Evolutionary conservation across 202 grass and related monocot species (phyloP).

Genomic region (Cymbopogon flexuosus): DNA sequence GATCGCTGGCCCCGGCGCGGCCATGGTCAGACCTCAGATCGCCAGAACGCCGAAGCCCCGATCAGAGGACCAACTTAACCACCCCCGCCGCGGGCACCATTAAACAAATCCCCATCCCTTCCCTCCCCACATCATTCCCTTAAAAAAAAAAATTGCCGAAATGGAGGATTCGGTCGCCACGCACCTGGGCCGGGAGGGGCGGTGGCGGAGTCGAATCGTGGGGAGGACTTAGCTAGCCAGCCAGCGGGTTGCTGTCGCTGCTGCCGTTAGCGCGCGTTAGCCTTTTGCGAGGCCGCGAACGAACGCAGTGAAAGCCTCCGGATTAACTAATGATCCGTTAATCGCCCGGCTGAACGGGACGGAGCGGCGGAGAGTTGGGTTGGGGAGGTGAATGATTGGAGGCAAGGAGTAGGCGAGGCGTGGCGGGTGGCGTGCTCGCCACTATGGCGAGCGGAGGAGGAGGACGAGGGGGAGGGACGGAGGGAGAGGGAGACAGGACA

Average conservation of each 20-base stretch:
- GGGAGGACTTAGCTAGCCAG: constrained; percentile 14
- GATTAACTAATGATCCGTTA: constrained; percentile 9
- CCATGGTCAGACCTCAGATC: constrained; percentile 41
- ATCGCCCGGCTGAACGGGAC: neutral
- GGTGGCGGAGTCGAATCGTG: constrained; percentile 33
- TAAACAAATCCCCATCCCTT: constrained; percentile 35
- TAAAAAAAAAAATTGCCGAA: neutral
- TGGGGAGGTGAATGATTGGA: constrained; percentile 39
- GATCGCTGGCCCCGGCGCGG: constrained; percentile 32
- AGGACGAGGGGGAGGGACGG: neutral
- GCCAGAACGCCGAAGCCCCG: constrained; percentile 2
- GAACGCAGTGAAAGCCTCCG: neutral
- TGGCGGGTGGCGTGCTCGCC: constrained; percentile 32
- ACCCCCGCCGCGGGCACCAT: constrained; percentile 14
- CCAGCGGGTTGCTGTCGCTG: constrained; percentile 30
- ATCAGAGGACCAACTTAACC: constrained; percentile 35
- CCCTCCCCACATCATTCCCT: constrained; percentile 20
- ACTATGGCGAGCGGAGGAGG: constrained; percentile 3
- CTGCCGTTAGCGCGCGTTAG: constrained; percentile 29
- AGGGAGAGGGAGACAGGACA: neutral
- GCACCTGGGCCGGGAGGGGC: constrained; percentile 15
- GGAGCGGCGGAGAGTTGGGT: neutral
- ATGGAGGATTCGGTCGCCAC: constrained; percentile 33
- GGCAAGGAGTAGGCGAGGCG: neutral
- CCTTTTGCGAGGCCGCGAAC: neutral